Conservation (phyloP, 2,329 filamentous ascomycete genomes). For the Monosporascus sp. region DNA sequence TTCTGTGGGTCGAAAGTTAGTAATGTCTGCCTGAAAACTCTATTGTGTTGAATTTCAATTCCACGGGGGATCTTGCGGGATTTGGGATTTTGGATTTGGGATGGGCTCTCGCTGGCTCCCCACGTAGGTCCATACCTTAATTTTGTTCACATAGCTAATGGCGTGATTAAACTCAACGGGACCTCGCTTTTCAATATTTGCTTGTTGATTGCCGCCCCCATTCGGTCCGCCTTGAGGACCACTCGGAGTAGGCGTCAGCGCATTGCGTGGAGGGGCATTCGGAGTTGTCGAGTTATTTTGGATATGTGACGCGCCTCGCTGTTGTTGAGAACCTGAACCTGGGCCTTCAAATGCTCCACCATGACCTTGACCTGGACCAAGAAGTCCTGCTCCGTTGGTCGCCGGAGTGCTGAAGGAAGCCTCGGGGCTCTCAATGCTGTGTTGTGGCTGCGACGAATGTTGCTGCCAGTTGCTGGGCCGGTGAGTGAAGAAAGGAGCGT, state of each 20-base stretch:
- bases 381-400: constrained; percentile 44
- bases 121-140: constrained; percentile 64
- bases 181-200: constrained; percentile 75
- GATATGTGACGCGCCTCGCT: constrained; percentile 26
- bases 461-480: constrained; percentile 50
- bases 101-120: no score
- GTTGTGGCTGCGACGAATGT: constrained; percentile 45
- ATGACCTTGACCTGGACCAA: constrained; percentile 37
- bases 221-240: constrained; percentile 56
- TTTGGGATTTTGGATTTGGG: no score
- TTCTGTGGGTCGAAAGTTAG: constrained; percentile 54
- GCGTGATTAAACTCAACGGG: constrained; percentile 99
- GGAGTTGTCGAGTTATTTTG: constrained; percentile 32
- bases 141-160: constrained; percentile 99
- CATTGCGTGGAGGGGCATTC: constrained; percentile 46
- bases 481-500: constrained; percentile 43
- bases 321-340: constrained; percentile 21
- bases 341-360: constrained; percentile 27
- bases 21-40: not conserved
- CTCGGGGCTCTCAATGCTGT: constrained; percentile 60
- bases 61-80: no score
- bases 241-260: constrained; percentile 56
- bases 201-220: constrained; percentile 53
- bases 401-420: constrained; percentile 55
- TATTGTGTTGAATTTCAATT: not conserved